Evolutionary conservation across 176 grass and related monocot genomes (phyloP).

Genomic region (Musa schizocarpa): DNA sequence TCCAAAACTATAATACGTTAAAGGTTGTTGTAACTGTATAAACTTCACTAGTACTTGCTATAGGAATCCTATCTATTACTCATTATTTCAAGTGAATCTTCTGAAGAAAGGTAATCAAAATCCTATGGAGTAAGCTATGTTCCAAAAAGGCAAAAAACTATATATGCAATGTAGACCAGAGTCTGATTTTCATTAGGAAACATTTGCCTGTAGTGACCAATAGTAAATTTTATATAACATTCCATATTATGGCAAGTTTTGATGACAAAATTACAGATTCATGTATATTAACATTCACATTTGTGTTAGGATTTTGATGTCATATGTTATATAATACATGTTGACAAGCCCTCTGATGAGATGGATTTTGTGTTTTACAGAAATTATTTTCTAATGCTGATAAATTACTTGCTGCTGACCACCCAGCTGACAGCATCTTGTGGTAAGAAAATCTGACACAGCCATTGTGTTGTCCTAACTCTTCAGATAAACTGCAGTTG

Average conservation of each 20-base stretch:
- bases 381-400: constrained; percentile 72
- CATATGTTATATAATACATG: constrained; percentile 1
- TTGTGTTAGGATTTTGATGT: background rate
- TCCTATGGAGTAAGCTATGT: no score
- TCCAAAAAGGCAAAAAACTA: no score
- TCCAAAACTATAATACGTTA: no score
- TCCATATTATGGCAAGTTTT: background rate
- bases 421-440: constrained; percentile 48
- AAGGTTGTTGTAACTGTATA: no score
- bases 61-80: no score
- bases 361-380: constrained; percentile 36
- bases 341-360: constrained; percentile 20
- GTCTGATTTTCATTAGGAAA: background rate
- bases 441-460: constrained; percentile 41
- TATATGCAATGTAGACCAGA: background rate
- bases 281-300: background rate
- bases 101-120: background rate
- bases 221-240: no score
- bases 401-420: constrained; percentile 55
- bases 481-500: background rate
- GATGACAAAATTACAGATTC: background rate
- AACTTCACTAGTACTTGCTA: no score
- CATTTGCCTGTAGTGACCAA: background rate
- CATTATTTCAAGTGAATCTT: background rate
- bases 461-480: background rate